Base-by-base conservation (phyloP, 164 flowering plant genomes). In the Protea cynaroides region DNA sequence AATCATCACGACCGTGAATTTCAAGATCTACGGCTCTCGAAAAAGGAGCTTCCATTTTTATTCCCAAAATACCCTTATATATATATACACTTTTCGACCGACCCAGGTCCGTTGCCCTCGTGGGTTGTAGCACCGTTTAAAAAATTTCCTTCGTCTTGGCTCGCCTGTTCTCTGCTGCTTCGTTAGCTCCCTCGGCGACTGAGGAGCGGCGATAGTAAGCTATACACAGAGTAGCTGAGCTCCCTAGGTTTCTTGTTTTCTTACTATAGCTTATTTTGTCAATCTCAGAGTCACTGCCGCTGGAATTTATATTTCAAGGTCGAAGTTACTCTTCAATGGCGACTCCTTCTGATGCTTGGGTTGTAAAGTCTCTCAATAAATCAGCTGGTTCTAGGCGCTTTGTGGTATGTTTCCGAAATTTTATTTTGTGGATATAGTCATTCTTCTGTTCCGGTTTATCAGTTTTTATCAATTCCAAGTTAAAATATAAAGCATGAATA, bases 311-410 rank as follows among this genome's bases (percentile, higher is more conserved):
- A 4, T 49, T 49, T 18, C 19, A 10, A 56, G 58, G 8, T 23
- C 25, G 5, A 58, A 38, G 22, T 38, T 22, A 43, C 24, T 37
- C 47, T 22, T 15, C 25, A 52, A 84, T 87, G 89, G 92, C 89
- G 73, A 84, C 96, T 19, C 47, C 75, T 7, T 75, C 82, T 0
- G 76, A 82, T 0, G 82, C 85, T 52, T 76, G 43, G 40, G 83
- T 88, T 0, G 93, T 92, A 29, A 92, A 90, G 80, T 84, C 96
- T 25, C 90, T 92, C 59, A 90, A 89, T 74, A 80, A 67, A 8
- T 67, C 81, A 19, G 59, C 85, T 25, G 89, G 96, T 38, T 82
- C 88, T 52, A 67, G 79, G 47, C 95, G 96, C 53, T 92, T 88
- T 65, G 81, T 76, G 25, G 98, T 92, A 79, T 56, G 80, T 50